phyloP scores from a whole-genome alignment of 2,329 filamentous ascomycete species.

The Trichoderma atrobrunneum region DNA sequence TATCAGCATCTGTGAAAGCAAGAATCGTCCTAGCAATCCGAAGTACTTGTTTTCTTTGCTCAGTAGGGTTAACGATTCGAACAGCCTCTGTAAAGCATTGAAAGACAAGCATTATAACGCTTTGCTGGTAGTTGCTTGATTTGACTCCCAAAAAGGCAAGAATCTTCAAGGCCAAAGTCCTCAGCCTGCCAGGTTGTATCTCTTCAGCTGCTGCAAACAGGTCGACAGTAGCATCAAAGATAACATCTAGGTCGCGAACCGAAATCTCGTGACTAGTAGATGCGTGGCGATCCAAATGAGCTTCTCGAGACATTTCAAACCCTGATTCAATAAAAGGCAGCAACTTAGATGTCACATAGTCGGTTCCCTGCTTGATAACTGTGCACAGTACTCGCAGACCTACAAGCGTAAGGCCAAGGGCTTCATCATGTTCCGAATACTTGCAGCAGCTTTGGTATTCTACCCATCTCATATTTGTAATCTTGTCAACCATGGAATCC shows the following conservation, averaged over 20 bases:
- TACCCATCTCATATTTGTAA: neutral
- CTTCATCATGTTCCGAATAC: neutral
- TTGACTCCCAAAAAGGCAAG: neutral
- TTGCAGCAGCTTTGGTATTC: neutral
- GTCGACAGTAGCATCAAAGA: neutral
- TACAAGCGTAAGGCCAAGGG: neutral
- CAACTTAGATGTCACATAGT: neutral
- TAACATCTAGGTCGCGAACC: neutral
- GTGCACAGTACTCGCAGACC: neutral
- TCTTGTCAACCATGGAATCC: neutral
- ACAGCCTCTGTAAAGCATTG: neutral
- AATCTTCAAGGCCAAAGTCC: neutral
- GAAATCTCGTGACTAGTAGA: neutral
- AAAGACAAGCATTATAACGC: neutral
- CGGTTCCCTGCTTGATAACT: neutral
- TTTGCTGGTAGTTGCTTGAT: neutral
- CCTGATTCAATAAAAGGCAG: neutral
- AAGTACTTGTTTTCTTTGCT: neutral
- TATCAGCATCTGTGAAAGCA: neutral
- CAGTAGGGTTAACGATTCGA: neutral
- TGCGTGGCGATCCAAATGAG: too few species aligned
- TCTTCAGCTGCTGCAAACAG: neutral
- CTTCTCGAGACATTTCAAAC: neutral
- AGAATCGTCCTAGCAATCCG: neutral
- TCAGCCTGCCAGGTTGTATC: neutral